Evolutionary conservation across 148 eudicot species (phyloP).

Genomic region (Polygonum maritimum): DNA sequence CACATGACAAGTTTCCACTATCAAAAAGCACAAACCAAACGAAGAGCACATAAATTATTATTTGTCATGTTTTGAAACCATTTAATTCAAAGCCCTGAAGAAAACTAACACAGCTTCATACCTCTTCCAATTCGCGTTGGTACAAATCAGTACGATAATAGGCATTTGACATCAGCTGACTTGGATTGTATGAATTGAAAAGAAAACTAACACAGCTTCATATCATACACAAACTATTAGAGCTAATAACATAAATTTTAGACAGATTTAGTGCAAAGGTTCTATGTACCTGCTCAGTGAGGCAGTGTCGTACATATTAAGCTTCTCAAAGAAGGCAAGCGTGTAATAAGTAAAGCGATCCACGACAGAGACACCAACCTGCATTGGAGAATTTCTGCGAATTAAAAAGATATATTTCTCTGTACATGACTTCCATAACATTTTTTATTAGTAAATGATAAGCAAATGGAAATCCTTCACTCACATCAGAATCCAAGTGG

Average conservation of each 20-base stretch:
- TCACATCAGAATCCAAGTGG: constrained; percentile 97
- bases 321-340: constrained; percentile 92
- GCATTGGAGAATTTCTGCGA: constrained; percentile 18
- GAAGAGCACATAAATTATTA: background rate
- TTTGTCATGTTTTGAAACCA: background rate
- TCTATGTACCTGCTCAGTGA: constrained; percentile 74
- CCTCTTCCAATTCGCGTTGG: constrained; percentile 65
- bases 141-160: constrained; percentile 85
- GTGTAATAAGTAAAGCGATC: constrained; percentile 97
- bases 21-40: background rate
- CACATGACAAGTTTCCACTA: background rate
- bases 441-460: background rate
- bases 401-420: background rate
- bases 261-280: background rate
- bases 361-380: constrained; percentile 99
- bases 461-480: constrained; percentile 14
- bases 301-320: constrained; percentile 84
- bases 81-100: background rate
- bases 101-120: constrained; percentile 24
- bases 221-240: background rate
- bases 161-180: constrained; percentile 76
- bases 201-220: constrained; percentile 25
- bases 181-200: constrained; percentile 78
- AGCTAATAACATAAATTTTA: background rate
- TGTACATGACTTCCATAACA: background rate